These are phyloP conservation scores for Chlorella vulgaris DNA, from an alignment of 139 green algal genomes.

Conservation along the genomic window DNA sequence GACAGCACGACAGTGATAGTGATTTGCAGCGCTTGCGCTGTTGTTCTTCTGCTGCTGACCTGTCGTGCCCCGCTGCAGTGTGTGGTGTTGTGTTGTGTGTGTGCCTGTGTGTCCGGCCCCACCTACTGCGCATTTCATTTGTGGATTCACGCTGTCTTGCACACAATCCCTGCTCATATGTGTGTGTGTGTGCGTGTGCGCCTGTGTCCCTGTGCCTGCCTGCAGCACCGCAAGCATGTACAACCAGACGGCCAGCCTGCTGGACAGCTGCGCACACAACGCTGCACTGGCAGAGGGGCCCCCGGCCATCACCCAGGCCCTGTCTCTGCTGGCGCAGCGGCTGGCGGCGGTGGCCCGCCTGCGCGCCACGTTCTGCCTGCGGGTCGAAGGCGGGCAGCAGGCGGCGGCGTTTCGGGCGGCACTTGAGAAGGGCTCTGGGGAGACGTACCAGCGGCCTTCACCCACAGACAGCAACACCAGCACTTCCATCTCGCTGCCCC, in stretches of 20 bases:
- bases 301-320: background rate
- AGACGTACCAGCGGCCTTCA: conserved; percentile 35
- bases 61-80: too few species aligned
- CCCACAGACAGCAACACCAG: conserved; percentile 37
- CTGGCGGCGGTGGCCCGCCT: conserved; percentile 34
- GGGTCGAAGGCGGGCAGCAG: conserved; percentile 16
- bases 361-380: conserved; percentile 15
- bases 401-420: conserved; percentile 8
- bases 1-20: too few species aligned
- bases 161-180: too few species aligned
- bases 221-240: conserved; percentile 23
- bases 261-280: conserved; percentile 28
- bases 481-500: conserved; percentile 2
- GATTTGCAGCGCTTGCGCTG: too few species aligned
- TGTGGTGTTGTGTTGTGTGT: too few species aligned
- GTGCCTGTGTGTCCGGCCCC: too few species aligned
- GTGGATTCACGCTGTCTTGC: too few species aligned
- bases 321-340: conserved; percentile 21
- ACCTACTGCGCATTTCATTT: too few species aligned
- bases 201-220: background rate
- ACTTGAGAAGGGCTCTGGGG: conserved; percentile 19
- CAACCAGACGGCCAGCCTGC: conserved; percentile 21
- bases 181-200: too few species aligned
- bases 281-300: conserved; percentile 3
- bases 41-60: too few species aligned